Conservation (phyloP, 352 stramenopile species). For the Achlya hypogyna region DNA sequence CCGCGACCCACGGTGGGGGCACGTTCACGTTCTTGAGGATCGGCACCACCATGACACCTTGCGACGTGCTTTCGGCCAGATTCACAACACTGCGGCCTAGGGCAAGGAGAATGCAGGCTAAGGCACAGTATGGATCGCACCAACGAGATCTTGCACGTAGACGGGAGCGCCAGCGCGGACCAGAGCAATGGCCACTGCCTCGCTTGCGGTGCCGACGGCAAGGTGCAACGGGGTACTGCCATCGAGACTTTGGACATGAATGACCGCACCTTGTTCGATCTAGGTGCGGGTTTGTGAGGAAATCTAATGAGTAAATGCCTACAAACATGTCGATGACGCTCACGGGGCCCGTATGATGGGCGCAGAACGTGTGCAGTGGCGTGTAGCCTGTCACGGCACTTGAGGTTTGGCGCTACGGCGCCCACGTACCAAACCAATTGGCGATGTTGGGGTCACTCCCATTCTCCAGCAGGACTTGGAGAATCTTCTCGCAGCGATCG, state of each 20-base stretch:
- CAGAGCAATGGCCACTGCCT: conserved; percentile 58
- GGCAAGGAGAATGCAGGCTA: neutral
- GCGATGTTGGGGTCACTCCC: conserved; percentile 57
- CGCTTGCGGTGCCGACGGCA: conserved; percentile 59
- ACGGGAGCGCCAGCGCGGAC: conserved; percentile 68
- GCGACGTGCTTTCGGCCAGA: conserved; percentile 69
- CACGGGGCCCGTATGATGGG: conserved; percentile 57
- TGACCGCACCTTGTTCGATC: conserved; percentile 73
- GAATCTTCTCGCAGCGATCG: conserved; percentile 70
- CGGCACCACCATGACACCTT: conserved; percentile 69
- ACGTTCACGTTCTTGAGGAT: conserved; percentile 67
- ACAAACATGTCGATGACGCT: conserved; percentile 75
- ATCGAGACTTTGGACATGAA: conserved; percentile 72
- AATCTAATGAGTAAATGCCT: conserved; percentile 21
- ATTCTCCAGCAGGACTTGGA: conserved; percentile 74
- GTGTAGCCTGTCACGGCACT: conserved; percentile 40
- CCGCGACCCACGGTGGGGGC: conserved; percentile 47
- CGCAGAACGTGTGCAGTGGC: conserved; percentile 74
- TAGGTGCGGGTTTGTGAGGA: conserved; percentile 22
- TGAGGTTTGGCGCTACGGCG: neutral
- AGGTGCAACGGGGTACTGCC: conserved; percentile 78
- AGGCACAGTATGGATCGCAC: conserved; percentile 18
- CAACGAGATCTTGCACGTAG: conserved; percentile 68
- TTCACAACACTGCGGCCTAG: conserved; percentile 59
- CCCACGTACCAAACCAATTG: conserved; percentile 60